Conservation (phyloP, 1,284 basidiomycete species). For the Tremellales sp. region DNA sequence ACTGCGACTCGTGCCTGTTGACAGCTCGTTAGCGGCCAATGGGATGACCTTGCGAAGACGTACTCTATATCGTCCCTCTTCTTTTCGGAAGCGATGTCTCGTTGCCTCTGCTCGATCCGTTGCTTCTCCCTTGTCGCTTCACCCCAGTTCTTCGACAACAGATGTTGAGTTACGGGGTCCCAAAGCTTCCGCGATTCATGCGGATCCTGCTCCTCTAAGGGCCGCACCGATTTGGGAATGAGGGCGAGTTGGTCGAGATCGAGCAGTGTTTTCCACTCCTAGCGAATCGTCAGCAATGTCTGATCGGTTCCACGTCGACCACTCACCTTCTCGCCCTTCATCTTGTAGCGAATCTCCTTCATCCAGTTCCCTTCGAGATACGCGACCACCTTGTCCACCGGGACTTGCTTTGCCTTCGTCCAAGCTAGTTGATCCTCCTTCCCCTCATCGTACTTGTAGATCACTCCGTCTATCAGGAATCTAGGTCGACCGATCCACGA, state of each 20-base stretch:
- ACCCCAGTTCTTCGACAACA: constrained; percentile 78
- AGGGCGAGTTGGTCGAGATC: constrained; percentile 70
- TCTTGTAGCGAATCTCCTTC: constrained; percentile 74
- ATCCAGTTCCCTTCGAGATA: constrained; percentile 87
- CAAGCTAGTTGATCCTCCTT: constrained; percentile 61
- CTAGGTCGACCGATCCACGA: constrained; percentile 89
- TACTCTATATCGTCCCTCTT: constrained; percentile 72
- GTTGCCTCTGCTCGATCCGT: constrained; percentile 79
- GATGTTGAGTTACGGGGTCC: constrained; percentile 73
- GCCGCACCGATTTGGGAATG: constrained; percentile 81
- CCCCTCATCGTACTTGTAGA: constrained; percentile 64
- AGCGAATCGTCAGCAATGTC: not conserved
- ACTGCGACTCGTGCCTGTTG: constrained; percentile 70
- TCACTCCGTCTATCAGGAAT: constrained; percentile 83
- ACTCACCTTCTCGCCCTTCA: constrained; percentile 58
- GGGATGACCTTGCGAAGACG: constrained; percentile 51
- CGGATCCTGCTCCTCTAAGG: constrained; percentile 70
- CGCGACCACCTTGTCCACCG: constrained; percentile 69
- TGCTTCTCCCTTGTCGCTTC: constrained; percentile 88
- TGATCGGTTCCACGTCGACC: constrained; percentile 22
- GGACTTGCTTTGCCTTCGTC: constrained; percentile 88
- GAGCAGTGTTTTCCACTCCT: constrained; percentile 68
- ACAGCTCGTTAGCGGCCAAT: not conserved
- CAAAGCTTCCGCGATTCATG: constrained; percentile 85
- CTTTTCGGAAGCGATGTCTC: constrained; percentile 76